A percentile compares a stretch with the other conserved stretches of the same genome.
Evolutionary conservation across 306 rosid genomes (phyloP).

Genomic region (Cotoneaster glaucophyllus): DNA sequence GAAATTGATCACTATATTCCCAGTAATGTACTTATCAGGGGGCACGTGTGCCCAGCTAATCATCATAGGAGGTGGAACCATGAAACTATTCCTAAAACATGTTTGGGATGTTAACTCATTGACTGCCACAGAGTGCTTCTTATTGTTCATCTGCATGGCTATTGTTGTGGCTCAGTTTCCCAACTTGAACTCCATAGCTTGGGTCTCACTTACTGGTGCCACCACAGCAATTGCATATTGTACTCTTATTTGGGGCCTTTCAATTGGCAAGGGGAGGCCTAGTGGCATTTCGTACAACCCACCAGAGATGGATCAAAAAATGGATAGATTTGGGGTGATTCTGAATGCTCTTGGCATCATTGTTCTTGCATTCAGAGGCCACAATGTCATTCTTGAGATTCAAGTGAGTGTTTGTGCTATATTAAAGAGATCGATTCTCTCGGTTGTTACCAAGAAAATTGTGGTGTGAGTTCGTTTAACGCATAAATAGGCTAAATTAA

Average conservation of each 20-base stretch:
- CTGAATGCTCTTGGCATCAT: constrained; percentile 57
- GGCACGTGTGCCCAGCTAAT: constrained; percentile 54
- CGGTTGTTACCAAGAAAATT: not conserved
- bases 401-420: constrained; percentile 33
- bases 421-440: not conserved
- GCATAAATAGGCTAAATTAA: not conserved
- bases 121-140: constrained; percentile 8
- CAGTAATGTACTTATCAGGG: constrained; percentile 52
- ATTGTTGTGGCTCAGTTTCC: constrained; percentile 13
- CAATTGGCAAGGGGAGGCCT: not conserved
- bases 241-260: constrained; percentile 5
- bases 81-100: not conserved
- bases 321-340: constrained; percentile 15
- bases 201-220: constrained; percentile 5
- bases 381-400: constrained; percentile 69
- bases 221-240: not conserved
- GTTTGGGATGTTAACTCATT: not conserved
- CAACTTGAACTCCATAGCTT: constrained; percentile 9
- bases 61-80: constrained; percentile 44
- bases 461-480: not conserved
- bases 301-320: not conserved
- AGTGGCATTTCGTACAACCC: not conserved
- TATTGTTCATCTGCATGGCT: constrained; percentile 3
- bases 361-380: constrained; percentile 54
- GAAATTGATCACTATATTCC: constrained; percentile 33